Evolutionary conservation across 305 asterid genomes (phyloP), one percentile per base, ranked within the genome.

Genomic region (Fraxinus albicans): DNA sequence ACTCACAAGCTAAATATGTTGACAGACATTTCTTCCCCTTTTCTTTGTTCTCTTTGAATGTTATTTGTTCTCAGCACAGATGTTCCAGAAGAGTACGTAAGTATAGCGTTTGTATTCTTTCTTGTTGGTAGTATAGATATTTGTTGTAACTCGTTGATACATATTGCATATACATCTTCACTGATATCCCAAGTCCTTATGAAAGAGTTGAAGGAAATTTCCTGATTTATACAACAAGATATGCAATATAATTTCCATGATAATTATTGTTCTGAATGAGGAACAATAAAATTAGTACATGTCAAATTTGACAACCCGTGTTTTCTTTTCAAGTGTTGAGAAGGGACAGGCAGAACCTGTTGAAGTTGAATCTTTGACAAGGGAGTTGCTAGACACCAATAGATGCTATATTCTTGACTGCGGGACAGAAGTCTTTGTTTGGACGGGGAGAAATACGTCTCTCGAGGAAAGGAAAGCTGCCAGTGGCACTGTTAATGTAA

Each of bases 371-470:
- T 81, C 90, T 38, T 85, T 91, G 89, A 90, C 88, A 65, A 92
- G 92, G 89, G 94, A 88, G 86, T 87, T 91, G 87, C 88, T 95
- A 81, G 89, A 88, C 87, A 92, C 98, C 17, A 84, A 91, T 81
- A 92, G 86, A 83, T 94, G 98, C 90, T 95, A 92, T 78, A 89
- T 95, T 90, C 89, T 95, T 50, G 98, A 95, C 81, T 89, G 93
- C 42, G 93, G 91, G 78, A 77, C 53, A 7, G 93, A 91, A 81
- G 86, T 91, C 82, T 95, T 88, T 80, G 91, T 94, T 87, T 95
- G 98, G 98, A 91, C 89, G 96, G 98, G 98, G 80, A 91, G 94
- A 90, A 90, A 78, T 85, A 92, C 97, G 65, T 89, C 96, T 82
- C 89, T 94, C 60, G 89, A 91, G 36, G 92, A 89, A 87, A 89